Conservation (phyloP, 768 basidiomycete genomes). For the Dictyophora rubrovolvata region DNA sequence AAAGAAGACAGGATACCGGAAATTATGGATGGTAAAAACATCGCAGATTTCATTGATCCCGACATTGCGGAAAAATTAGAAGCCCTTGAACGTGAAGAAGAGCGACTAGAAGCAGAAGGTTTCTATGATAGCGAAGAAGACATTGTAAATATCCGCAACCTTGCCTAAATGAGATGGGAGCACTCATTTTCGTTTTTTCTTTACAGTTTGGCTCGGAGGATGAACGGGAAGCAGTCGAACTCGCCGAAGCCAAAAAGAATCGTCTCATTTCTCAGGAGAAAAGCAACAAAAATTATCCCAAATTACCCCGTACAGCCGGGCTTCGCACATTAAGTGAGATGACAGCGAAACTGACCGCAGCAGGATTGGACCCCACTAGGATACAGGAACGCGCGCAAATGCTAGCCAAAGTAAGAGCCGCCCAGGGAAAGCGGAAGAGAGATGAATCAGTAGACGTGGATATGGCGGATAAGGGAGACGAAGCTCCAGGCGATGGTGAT, state of each 20-base stretch:
- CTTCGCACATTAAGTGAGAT: constrained; percentile 62
- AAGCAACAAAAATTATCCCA: constrained; percentile 75
- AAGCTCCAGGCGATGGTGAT: constrained; percentile 24
- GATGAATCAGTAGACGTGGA: constrained; percentile 56
- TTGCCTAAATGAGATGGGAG: background rate
- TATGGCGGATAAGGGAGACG: constrained; percentile 21
- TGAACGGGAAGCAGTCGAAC: constrained; percentile 64
- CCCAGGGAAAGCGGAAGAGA: constrained; percentile 59
- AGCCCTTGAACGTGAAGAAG: constrained; percentile 94
- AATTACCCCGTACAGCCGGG: constrained; percentile 57
- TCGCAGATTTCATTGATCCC: constrained; percentile 97
- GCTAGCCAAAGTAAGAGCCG: constrained; percentile 59
- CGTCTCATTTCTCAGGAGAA: constrained; percentile 73
- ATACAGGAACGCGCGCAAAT: constrained; percentile 83
- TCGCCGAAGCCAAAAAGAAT: constrained; percentile 46
- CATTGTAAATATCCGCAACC: constrained; percentile 40
- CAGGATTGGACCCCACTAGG: constrained; percentile 79
- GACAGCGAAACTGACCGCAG: constrained; percentile 69
- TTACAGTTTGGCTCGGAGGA: constrained; percentile 43
- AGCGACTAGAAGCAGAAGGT: constrained; percentile 85
- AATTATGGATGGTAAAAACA: constrained; percentile 96
- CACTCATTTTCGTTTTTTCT: background rate
- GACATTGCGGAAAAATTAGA: constrained; percentile 96
- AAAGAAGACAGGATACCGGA: constrained; percentile 97
- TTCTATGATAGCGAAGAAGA: constrained; percentile 90